phyloP scores from a whole-genome alignment of 2,329 filamentous ascomycete genomes.

The Cladosporium sp. region DNA sequence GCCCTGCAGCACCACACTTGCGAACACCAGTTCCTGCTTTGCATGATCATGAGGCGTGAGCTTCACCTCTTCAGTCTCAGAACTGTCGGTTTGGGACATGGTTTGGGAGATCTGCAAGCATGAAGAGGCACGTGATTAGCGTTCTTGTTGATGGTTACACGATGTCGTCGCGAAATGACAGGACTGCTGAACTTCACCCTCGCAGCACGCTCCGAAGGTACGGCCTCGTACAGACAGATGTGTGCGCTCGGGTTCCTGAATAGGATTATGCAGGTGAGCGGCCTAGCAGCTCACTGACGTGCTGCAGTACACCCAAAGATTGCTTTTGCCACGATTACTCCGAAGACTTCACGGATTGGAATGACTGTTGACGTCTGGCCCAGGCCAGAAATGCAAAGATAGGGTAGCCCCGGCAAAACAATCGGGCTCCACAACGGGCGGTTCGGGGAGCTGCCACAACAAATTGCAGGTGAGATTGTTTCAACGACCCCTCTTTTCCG shows the following conservation, averaged over 20 bases:
- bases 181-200: not conserved
- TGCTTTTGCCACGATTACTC: not conserved
- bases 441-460: not conserved
- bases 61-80: not conserved
- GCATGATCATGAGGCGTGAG: not conserved
- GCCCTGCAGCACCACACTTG: not conserved
- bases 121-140: not conserved
- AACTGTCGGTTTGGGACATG: not conserved
- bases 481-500: conserved; percentile 10
- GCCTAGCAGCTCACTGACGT: conserved; percentile 11
- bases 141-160: not conserved
- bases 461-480: not conserved
- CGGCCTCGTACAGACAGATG: not conserved
- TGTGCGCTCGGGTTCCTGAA: conserved; percentile 9
- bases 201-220: conserved; percentile 1
- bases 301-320: not conserved
- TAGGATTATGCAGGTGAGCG: conserved; percentile 5
- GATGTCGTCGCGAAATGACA: not conserved
- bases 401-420: conserved; percentile 8
- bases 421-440: conserved; percentile 7
- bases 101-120: not conserved
- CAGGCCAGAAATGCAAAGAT: not conserved
- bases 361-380: not conserved
- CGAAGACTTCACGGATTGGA: not conserved
- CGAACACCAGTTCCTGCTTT: not conserved